Evolutionary conservation across 2,329 filamentous ascomycete genomes (phyloP), one percentile per base, ranked within the genome.

Genomic region (Drechslerella coelobrocha): DNA sequence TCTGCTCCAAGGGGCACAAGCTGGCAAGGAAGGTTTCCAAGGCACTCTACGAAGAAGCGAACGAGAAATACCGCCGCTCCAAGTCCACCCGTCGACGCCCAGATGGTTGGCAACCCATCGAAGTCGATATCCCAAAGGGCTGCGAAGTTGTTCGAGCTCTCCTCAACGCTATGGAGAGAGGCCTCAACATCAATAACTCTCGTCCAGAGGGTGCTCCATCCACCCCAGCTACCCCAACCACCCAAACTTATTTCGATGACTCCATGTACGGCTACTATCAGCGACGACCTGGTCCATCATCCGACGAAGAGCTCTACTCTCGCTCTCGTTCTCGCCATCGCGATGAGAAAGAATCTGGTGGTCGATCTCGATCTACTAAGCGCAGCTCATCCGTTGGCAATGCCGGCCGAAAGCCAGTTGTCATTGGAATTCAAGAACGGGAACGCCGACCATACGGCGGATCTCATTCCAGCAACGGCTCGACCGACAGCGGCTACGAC

Each of bases 91-190:
- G 68, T 23, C 39, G 55, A 17, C 51, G 56, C 3, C 48, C 60
- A 19, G 68, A 66, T 34, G 68, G 60, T 9, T 72, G 61, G 61
- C 60, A 72, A 51, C 50, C 68, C n/a, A 65, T 72, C 51, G 68
- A 66, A 50, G 68, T 66, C 50, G 68, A 72, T n/a, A 66, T 72
- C 19, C 68, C 68, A 10, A 66, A 72, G 55, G 68, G 68, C 10
- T 72, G 68, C 43, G 68, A 72, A 17, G 61, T 72, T 31, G 68
- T 72, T 12, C 68, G 68, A 39, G 43, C 60, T 19, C 68, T 72
- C 24, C 56, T 72, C 50, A 72, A 57, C 14, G 68, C 68, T 12
- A 72, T 72, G 61, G 61, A 72, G 37, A 37, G 68, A 17, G 68
- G 68, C 8, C 61, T 65, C 31, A 56, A 61, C 52, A 48, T 72